Evolutionary conservation across 169 alveolate genomes (phyloP).

Genomic region (Amoebophrya sp.): DNA sequence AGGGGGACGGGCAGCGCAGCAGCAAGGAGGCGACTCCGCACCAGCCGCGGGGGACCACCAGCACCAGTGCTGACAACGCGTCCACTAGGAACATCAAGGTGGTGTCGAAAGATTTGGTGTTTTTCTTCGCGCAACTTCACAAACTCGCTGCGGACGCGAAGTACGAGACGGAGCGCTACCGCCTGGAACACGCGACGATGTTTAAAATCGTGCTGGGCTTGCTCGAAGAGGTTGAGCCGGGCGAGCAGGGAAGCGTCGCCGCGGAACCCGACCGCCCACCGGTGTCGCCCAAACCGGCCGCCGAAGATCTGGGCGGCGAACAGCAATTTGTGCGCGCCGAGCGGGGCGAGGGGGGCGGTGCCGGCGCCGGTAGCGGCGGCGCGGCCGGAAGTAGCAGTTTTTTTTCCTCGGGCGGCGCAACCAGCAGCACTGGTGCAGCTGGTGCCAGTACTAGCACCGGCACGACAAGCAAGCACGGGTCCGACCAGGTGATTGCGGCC

Average conservation of each 20-base stretch:
- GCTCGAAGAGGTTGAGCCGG: conserved; percentile 8
- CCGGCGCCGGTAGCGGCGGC: neutral
- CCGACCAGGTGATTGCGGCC: conserved; percentile 2
- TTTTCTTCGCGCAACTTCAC: neutral
- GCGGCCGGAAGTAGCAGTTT: neutral
- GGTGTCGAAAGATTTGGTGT: neutral
- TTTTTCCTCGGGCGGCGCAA: neutral
- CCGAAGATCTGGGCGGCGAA: neutral
- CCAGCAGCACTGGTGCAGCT: neutral
- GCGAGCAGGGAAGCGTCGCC: neutral
- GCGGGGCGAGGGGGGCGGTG: neutral
- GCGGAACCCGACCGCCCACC: neutral
- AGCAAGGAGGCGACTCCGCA: too few relatives aligned
- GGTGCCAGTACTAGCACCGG: neutral
- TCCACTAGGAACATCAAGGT: too few relatives aligned
- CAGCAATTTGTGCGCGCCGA: neutral
- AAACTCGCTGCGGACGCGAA: neutral
- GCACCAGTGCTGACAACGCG: too few relatives aligned
- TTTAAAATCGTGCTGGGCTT: neutral
- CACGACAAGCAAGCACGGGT: neutral
- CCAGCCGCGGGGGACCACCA: too few relatives aligned
- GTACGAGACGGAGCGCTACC: neutral
- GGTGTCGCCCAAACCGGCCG: neutral
- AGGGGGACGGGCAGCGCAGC: too few relatives aligned
- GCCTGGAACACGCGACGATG: conserved; percentile 2